These are phyloP conservation scores for Colletotrichum musicola DNA, from an alignment of 2,329 filamentous ascomycete species.

Conservation along the genomic window DNA sequence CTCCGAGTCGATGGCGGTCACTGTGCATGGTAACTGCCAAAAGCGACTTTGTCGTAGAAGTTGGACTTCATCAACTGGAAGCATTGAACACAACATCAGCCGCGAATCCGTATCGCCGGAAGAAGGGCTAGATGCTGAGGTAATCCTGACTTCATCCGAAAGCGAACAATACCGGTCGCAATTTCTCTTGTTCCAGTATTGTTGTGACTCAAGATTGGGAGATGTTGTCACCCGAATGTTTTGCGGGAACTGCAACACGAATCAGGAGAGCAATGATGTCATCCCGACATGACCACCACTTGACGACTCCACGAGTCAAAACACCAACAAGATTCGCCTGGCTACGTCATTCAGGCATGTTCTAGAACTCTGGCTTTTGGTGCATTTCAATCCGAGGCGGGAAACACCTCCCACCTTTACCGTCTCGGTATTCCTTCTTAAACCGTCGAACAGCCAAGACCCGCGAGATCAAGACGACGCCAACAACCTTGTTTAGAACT, in stretches of 20 bases:
- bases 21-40: conserved; percentile 45
- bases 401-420: neutral
- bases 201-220: neutral
- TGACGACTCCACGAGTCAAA: neutral
- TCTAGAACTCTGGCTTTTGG: conserved; percentile 8
- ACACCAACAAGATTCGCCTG: neutral
- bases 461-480: too few species aligned
- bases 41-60: too few species aligned
- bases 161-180: too few species aligned
- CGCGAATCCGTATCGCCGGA: too few species aligned
- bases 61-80: too few species aligned
- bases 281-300: conserved; percentile 20
- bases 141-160: too few species aligned
- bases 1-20: conserved; percentile 54
- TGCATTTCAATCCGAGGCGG: neutral
- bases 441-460: neutral
- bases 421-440: neutral
- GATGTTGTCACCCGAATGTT: neutral
- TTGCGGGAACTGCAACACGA: neutral
- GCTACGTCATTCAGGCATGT: conserved; percentile 25
- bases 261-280: conserved; percentile 31
- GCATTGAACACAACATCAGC: too few species aligned
- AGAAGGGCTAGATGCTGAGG: too few species aligned
- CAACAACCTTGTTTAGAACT: too few species aligned
- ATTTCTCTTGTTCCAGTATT: neutral